phyloP scores from a whole-genome alignment of 106 monocot genomes.

The Apostasia ramifera region DNA sequence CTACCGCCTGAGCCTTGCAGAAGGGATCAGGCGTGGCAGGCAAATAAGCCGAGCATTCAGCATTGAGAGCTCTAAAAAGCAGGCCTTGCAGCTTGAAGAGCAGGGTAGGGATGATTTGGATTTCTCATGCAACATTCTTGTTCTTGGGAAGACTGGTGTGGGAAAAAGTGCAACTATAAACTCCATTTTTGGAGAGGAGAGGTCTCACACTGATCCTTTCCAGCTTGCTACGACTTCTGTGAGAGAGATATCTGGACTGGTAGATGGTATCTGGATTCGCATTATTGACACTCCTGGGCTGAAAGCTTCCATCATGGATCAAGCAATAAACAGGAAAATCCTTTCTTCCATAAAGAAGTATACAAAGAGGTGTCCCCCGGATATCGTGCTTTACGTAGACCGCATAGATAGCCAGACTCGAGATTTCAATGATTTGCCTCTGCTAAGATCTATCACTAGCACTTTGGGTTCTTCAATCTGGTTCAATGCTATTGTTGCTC shows the following conservation, averaged over 20 bases:
- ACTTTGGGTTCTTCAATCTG: slow-evolving; percentile 62
- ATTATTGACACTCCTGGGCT: slow-evolving; percentile 81
- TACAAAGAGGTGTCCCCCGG: slow-evolving; percentile 66
- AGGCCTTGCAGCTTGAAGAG: slow-evolving; percentile 53
- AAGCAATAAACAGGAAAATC: slow-evolving; percentile 48
- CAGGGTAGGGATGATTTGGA: slow-evolving; percentile 48
- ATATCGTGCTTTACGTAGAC: slow-evolving; percentile 85
- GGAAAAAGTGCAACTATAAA: slow-evolving; percentile 82
- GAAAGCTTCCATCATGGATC: slow-evolving; percentile 61
- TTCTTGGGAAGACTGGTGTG: slow-evolving; percentile 83
- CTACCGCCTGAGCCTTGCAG: slow-evolving; percentile 64
- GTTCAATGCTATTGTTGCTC: slow-evolving; percentile 65
- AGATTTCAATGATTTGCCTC: slow-evolving; percentile 78
- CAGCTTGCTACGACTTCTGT: slow-evolving; percentile 45
- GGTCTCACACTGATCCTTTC: slow-evolving; percentile 52
- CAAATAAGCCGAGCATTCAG: slow-evolving; percentile 28
- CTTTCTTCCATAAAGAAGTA: slow-evolving; percentile 64
- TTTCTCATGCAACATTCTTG: slow-evolving; percentile 75
- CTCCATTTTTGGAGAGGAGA: slow-evolving; percentile 79
- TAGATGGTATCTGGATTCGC: slow-evolving; percentile 72
- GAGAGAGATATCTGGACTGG: slow-evolving; percentile 46
- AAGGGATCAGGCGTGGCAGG: slow-evolving; percentile 56
- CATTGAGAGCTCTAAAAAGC: slow-evolving; percentile 51
- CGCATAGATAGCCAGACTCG: slow-evolving; percentile 65
- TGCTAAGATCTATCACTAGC: slow-evolving; percentile 51